Base-by-base conservation (phyloP, 495 filamentous ascomycete genomes). In the Penicillium cataractarum region DNA sequence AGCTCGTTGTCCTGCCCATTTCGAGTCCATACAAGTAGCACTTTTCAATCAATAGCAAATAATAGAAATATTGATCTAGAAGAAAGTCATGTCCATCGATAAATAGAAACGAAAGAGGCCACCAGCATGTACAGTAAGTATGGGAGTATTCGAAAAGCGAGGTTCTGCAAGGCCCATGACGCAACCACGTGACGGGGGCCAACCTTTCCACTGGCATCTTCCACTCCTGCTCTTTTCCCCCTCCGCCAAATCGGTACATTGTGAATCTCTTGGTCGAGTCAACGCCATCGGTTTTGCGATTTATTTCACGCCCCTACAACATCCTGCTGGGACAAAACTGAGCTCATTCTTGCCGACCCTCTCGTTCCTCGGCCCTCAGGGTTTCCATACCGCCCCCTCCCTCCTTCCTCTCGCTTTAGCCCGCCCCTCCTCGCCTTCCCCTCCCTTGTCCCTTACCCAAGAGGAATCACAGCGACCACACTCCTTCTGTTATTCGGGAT, bases 161-260 rank as follows among this genome's bases (percentile, higher is more conserved):
- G 22, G 22, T 67, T 66, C 62, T 71, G 69, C 66, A 68, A 57
- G 39, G 61, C 69, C 66, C 73, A 77, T 78, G 74, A 77, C 74
- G 72, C 71, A 71, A 69, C 72, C 77, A 80, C 78, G 78, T 80
- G 78, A 80, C 71, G 72, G 64, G 55, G 46, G 64, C 60, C 61
- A 55, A 68, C 68, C 64, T 63, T 72, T 53, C 54, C 64, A 65
- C 63, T 51, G 55, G 63, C 67, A 58, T 57, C 66, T 69, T 73
- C 67, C 61, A 60, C 65, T 68, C 61, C 29, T 39, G 9, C 59
- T 74, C 62, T 66, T 70, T 73, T 68, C 68, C 64, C 70, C 63
- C 67, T 72, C 68, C 65, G 62, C 55, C 66, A 57, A 31, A 55
- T 59, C 63, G 65, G 65, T 62, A 71, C 65, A 66, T 68, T 60